phyloP scores from a whole-genome alignment of 345 rosid species.

The Boechera retrofracta region DNA sequence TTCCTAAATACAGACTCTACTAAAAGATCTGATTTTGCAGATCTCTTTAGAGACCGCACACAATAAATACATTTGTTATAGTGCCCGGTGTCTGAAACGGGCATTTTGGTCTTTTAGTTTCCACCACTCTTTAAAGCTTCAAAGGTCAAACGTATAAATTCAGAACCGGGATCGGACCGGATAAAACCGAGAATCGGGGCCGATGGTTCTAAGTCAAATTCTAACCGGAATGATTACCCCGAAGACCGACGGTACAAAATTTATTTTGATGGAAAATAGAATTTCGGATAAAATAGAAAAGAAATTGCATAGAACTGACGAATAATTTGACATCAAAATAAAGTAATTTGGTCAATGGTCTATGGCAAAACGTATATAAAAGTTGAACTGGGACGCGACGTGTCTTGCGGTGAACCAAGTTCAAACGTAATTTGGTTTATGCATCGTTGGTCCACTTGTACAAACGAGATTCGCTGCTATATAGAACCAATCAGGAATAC shows the following conservation, averaged over 20 bases:
- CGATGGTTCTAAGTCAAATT: not conserved
- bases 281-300: not conserved
- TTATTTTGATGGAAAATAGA: not conserved
- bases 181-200: not conserved
- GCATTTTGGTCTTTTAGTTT: not conserved
- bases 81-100: not conserved
- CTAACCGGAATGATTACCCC: not conserved
- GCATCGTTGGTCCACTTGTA: conserved; percentile 21
- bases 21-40: not conserved
- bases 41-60: not conserved
- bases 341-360: conserved; percentile 13
- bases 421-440: no score
- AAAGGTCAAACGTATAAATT: not conserved
- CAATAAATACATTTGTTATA: not conserved
- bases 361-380: conserved; percentile 5
- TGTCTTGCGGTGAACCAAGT: conserved; percentile 14
- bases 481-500: conserved; percentile 3
- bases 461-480: not conserved
- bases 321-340: not conserved
- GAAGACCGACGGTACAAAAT: not conserved
- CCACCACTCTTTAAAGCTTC: not conserved
- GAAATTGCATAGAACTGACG: conserved; percentile 4
- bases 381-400: conserved; percentile 16
- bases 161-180: conserved; percentile 19
- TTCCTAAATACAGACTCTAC: not conserved